Conservation (phyloP, 2,329 filamentous ascomycete species). For the Chaetomium olivaceum region DNA sequence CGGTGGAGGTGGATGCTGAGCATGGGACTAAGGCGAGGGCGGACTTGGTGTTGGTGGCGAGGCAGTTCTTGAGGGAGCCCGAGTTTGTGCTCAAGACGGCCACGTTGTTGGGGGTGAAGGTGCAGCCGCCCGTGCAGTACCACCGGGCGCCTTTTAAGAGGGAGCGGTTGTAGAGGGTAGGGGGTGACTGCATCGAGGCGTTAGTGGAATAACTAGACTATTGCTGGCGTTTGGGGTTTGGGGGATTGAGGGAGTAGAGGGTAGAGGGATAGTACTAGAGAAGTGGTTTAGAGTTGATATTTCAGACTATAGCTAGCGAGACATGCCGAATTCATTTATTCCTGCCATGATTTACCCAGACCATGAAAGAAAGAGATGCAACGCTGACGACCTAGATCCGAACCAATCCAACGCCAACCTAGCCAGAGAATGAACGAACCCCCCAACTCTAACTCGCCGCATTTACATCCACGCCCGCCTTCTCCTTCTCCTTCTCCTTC, state of each 20-base stretch:
- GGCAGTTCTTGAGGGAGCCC: conserved; percentile 81
- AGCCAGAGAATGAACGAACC: neutral
- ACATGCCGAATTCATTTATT: neutral
- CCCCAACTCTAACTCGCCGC: neutral
- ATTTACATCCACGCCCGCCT: too few species aligned
- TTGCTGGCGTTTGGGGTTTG: neutral
- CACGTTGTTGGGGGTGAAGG: conserved; percentile 67
- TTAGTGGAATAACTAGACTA: neutral
- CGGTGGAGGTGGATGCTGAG: conserved; percentile 45
- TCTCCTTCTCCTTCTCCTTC: conserved; percentile 3
- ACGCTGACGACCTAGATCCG: neutral
- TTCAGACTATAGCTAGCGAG: neutral
- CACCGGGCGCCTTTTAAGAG: conserved; percentile 37
- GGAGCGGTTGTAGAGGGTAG: conserved; percentile 9
- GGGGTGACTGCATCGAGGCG: neutral
- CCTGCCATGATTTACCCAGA: neutral
- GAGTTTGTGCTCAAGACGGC: conserved; percentile 74
- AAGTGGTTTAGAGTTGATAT: neutral
- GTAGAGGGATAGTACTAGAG: too few species aligned
- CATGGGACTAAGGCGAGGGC: conserved; percentile 47
- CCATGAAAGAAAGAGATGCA: neutral
- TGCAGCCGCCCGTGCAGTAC: conserved; percentile 72
- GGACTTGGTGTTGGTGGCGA: conserved; percentile 72
- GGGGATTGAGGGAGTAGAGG: neutral
- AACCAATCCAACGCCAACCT: neutral